Base-by-base conservation (phyloP, 768 basidiomycete species). In the Boletales sp. region DNA sequence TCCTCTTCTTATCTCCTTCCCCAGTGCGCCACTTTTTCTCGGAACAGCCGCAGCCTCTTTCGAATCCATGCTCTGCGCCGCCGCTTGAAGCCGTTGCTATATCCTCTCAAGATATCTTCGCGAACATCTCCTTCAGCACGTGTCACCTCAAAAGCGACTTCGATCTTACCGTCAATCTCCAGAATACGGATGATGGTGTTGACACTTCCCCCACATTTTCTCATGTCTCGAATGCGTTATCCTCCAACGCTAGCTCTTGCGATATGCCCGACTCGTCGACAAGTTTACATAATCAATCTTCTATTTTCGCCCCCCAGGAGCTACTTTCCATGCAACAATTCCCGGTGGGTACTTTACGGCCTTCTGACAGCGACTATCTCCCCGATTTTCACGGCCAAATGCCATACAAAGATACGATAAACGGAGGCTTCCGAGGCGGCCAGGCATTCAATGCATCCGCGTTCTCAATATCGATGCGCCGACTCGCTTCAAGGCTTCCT, bases 391-490 rank as follows among this genome's bases (percentile, higher is more conserved):
- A 51, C 18, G 55, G 56, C 29, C 42, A 44, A 15, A 34, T 51
- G 35, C 39, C 51, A 15, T 59, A 53, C 47, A 61, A 53, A 35
- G 52, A 58, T 30, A 35, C 31, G 40, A 53, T 46, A 18, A 47
- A 52, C 35, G 51, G 51, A 43, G 48, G 50, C 1, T 38, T 46
- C 34, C 58, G 55, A 47, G 27, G 37, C 3, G 29, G 50, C 13
- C 31, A 65, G 34, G 31, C 50, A n/a, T 49, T 51, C 9, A 50
- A 49, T 24, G 31, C 54, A 30, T 50, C 60, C 50, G 49, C 50
- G 31, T 51, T 59, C 34, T 68, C 67, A 35, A 60, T 67, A 52
- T 67, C 72, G 18, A 63, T 57, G 48, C 62, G 64, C n/a, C 69
- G 63, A 17, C 55, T 67, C 32, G 52, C 66, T 41, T 63, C 67